Evolutionary conservation across 306 rosid genomes (phyloP).

Genomic region (Casuarina cunninghamiana): DNA sequence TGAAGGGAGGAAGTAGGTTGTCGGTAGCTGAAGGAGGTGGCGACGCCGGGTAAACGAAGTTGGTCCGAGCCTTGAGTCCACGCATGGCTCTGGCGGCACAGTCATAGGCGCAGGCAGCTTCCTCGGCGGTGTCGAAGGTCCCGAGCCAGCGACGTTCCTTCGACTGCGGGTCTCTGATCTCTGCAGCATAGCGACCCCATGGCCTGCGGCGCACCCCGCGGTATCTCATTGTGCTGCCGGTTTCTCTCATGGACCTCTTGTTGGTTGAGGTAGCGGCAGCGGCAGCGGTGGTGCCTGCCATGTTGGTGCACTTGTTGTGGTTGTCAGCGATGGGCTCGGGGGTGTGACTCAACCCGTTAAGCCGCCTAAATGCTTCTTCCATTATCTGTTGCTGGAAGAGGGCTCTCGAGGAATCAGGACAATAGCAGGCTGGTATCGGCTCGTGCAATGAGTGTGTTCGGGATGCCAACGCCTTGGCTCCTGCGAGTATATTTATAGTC

Average conservation of each 20-base stretch:
- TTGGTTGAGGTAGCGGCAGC: slow-evolving; percentile 5
- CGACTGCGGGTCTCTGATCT: slow-evolving; percentile 86
- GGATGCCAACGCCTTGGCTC: neutral
- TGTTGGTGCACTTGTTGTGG: slow-evolving; percentile 11
- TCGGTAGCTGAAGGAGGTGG: slow-evolving; percentile 29
- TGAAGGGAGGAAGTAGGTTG: slow-evolving; percentile 34
- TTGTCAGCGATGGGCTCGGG: slow-evolving; percentile 23
- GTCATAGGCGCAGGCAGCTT: slow-evolving; percentile 96
- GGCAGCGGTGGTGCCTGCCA: neutral
- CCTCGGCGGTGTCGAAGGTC: slow-evolving; percentile 95
- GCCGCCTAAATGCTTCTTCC: slow-evolving; percentile 68
- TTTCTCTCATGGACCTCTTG: slow-evolving; percentile 46
- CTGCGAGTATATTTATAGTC: slow-evolving; percentile 33
- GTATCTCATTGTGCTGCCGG: slow-evolving; percentile 46
- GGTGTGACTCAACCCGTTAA: slow-evolving; percentile 39
- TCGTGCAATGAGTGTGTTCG: neutral
- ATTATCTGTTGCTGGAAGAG: slow-evolving; percentile 7
- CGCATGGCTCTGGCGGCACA: slow-evolving; percentile 95
- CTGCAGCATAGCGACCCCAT: slow-evolving; percentile 98
- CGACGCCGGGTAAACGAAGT: slow-evolving; percentile 61
- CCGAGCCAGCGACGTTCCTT: slow-evolving; percentile 97
- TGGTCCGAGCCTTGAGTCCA: slow-evolving; percentile 84
- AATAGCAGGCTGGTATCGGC: neutral
- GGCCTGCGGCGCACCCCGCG: slow-evolving; percentile 97
- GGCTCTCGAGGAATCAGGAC: neutral